Evolutionary conservation across 2,329 filamentous ascomycete species (phyloP).

Genomic region (Colletotrichum melonis): DNA sequence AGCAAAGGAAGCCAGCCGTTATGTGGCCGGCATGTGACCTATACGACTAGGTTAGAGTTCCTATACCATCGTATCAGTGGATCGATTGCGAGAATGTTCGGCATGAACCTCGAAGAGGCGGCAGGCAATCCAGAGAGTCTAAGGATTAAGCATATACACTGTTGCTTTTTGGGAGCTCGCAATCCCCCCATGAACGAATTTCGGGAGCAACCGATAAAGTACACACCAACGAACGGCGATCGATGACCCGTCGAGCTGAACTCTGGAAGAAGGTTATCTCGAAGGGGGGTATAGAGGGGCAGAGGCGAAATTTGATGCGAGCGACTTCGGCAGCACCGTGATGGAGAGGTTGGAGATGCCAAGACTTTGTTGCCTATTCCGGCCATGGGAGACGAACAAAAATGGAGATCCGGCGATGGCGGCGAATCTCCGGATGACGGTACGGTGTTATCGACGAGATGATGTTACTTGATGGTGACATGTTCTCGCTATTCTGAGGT

Average conservation of each 20-base stretch:
- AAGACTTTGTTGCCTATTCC: constrained; percentile 4
- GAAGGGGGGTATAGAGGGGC: constrained; percentile 5
- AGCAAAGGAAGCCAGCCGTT: background rate
- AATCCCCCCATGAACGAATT: background rate
- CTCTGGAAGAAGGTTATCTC: constrained; percentile 1
- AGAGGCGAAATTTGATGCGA: background rate
- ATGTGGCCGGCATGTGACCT: background rate
- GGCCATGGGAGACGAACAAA: background rate
- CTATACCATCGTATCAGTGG: background rate
- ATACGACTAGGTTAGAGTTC: background rate
- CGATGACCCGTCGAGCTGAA: background rate
- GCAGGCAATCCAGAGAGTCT: background rate
- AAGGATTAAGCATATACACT: background rate
- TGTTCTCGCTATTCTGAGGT: background rate
- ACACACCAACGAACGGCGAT: background rate
- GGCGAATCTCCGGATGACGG: background rate
- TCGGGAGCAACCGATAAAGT: background rate
- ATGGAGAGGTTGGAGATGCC: constrained; percentile 5
- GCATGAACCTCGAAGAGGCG: background rate
- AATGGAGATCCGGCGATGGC: background rate
- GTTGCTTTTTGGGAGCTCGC: background rate
- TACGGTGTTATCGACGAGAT: background rate
- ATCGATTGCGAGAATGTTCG: background rate
- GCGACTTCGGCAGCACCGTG: constrained; percentile 17
- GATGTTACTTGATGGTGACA: background rate